Conservation (phyloP, 306 rosid species). For the Prunus salicina region DNA sequence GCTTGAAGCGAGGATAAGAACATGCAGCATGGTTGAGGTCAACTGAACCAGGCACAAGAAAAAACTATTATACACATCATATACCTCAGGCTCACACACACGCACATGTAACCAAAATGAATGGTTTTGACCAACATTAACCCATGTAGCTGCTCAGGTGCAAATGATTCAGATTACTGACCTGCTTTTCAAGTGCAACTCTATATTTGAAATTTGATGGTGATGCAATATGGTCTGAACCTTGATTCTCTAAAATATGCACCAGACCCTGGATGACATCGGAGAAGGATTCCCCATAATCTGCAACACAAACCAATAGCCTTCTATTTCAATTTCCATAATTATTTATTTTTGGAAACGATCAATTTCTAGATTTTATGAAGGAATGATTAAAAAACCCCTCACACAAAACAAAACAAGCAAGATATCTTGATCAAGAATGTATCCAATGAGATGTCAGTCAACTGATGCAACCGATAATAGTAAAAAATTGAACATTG, state of each 20-base stretch:
- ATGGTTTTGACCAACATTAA: slow-evolving; percentile 5
- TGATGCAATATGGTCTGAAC: slow-evolving; percentile 55
- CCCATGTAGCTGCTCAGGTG: slow-evolving; percentile 4
- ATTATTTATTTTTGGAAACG: background rate
- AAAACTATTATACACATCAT: background rate
- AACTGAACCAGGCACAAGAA: slow-evolving; percentile 48
- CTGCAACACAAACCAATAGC: slow-evolving; percentile 44
- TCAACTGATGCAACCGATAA: background rate
- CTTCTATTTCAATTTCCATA: slow-evolving; percentile 7
- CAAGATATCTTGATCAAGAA: background rate
- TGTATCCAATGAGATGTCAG: background rate
- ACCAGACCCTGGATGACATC: slow-evolving; percentile 72
- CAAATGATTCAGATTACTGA: slow-evolving; percentile 31
- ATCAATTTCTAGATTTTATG: background rate
- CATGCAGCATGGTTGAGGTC: slow-evolving; percentile 80
- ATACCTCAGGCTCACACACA: background rate
- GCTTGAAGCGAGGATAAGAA: slow-evolving; percentile 64
- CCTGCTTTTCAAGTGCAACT: slow-evolving; percentile 92
- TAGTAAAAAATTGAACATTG: background rate
- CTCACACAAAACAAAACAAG: background rate
- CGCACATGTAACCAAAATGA: background rate
- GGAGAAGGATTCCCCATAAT: slow-evolving; percentile 78
- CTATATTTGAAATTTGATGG: slow-evolving; percentile 84
- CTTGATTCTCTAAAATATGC: slow-evolving; percentile 67
- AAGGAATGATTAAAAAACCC: background rate